phyloP scores from a whole-genome alignment of 345 rosid genomes.

The Brassica cretica region DNA sequence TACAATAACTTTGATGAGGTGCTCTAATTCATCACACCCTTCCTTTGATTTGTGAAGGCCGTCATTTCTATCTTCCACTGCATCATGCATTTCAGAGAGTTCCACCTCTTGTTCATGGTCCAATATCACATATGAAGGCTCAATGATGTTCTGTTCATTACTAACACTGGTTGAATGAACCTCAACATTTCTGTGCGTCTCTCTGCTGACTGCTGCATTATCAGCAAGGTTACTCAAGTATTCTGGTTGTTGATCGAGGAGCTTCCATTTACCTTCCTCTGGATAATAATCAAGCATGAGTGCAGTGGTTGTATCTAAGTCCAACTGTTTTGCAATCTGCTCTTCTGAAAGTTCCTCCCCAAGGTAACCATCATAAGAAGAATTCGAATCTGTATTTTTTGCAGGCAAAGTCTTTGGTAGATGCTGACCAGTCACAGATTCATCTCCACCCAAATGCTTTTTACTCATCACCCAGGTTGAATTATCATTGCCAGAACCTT shows the following conservation, averaged over 20 bases:
- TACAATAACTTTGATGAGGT: conserved; percentile 59
- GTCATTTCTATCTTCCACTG: conserved; percentile 32
- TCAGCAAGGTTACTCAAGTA: conserved; percentile 38
- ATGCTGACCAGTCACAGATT: conserved; percentile 39
- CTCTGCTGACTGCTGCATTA: conserved; percentile 40
- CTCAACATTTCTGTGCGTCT: conserved; percentile 27
- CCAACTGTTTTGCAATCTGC: conserved; percentile 52
- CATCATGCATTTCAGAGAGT: conserved; percentile 42
- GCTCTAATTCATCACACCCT: conserved; percentile 50
- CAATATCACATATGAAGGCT: conserved; percentile 65
- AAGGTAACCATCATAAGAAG: conserved; percentile 43
- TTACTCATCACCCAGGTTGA: conserved; percentile 23
- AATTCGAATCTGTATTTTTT: conserved; percentile 42
- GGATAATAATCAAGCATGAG: conserved; percentile 82
- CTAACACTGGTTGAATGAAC: conserved; percentile 37
- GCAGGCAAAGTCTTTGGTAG: conserved; percentile 45
- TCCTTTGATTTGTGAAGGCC: conserved; percentile 31
- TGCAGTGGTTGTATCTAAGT: conserved; percentile 72
- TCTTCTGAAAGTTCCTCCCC: conserved; percentile 49
- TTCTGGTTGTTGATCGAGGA: conserved; percentile 74
- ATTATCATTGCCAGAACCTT: conserved; percentile 30
- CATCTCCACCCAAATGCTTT: conserved; percentile 41
- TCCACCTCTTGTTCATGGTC: conserved; percentile 55
- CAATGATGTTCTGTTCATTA: conserved; percentile 49
- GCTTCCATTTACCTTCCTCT: conserved; percentile 92